Evolutionary conservation across 2,329 filamentous ascomycete species (phyloP), one percentile per base, ranked within the genome.

Genomic region (Phialocephala sp.): DNA sequence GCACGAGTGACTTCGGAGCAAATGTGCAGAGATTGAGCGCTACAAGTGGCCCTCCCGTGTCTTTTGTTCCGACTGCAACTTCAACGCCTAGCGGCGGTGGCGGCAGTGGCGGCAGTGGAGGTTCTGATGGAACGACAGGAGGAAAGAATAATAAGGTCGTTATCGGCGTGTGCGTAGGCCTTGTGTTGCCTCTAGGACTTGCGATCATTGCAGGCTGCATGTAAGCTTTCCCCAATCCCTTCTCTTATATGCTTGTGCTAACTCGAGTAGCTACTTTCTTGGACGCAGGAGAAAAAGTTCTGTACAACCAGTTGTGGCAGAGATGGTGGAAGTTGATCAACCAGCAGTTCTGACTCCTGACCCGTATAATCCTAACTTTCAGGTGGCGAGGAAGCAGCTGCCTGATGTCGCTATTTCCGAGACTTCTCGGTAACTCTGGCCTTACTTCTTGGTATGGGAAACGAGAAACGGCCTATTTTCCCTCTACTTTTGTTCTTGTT

Each of bases 111-210:
- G 66, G 37, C 4, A 50, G 57, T 43, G 37, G 63, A 1, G 66
- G 72, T 2, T 27, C 77, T 0, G 64, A 77, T 4, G 74, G 71
- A 0, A 67, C 73, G 36, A 73, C 75, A 1, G 65, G 73, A 1
- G 79, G 80, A 0, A 77, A 80, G 2, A 77, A 76, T n/a, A 82
- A 80, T 36, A 79, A 79, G 24, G 61, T 84, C 39, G 80, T 85
- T 54, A 77, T 85, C 32, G 84, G 84, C 3, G 71, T 85, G 1
- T 79, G 78, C 47, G 78, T 85, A 1, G 83, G 84, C 0, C 59
- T 83, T 11, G 81, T 81, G 1, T 73, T 82, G 0, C 78, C 81
- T 0, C 68, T 79, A 2, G 24, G 85, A 2, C 65, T 75, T 8
- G 77, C 71, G 4, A 63, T 76, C 3, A 62, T 77, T 43, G 75